Percentiles rank a stretch among this genome's conserved stretches.
Conservation (phyloP, 306 rosid genomes). For the Inga oerstediana region DNA sequence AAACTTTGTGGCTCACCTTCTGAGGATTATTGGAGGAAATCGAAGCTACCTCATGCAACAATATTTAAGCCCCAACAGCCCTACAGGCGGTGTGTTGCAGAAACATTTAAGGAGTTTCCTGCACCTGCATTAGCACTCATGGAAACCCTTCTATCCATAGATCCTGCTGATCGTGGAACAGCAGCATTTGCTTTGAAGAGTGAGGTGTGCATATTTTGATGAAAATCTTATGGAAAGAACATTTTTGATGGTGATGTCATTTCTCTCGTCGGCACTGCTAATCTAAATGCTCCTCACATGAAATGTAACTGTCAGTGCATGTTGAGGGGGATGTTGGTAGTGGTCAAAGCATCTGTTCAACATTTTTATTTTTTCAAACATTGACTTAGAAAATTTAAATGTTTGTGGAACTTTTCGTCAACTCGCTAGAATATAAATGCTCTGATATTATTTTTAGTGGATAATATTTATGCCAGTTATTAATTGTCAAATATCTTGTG, state of each 20-base stretch:
- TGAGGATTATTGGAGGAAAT: constrained; percentile 55
- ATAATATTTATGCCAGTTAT: background rate
- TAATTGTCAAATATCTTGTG: background rate
- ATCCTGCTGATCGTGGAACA: constrained; percentile 53
- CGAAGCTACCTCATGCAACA: constrained; percentile 55
- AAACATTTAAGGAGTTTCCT: constrained; percentile 50
- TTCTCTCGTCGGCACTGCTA: background rate
- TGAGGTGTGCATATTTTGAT: constrained; percentile 34
- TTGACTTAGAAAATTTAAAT: background rate
- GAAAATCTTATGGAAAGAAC: background rate
- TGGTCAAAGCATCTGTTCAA: constrained; percentile 7
- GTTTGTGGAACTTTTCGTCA: background rate
- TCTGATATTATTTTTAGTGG: background rate
- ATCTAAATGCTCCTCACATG: background rate
- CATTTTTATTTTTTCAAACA: background rate
- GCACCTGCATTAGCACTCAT: constrained; percentile 49
- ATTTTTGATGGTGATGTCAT: constrained; percentile 4
- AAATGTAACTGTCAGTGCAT: background rate
- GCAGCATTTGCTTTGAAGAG: constrained; percentile 53
- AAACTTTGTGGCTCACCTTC: constrained; percentile 58
- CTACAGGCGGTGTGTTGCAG: constrained; percentile 50
- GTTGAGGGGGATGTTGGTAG: constrained; percentile 8
- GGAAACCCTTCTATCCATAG: constrained; percentile 49
- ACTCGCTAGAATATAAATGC: background rate
- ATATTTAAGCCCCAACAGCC: constrained; percentile 58